Evolutionary conservation across 176 grass and related monocot species (phyloP).

Genomic region (Melocanna baccifera): DNA sequence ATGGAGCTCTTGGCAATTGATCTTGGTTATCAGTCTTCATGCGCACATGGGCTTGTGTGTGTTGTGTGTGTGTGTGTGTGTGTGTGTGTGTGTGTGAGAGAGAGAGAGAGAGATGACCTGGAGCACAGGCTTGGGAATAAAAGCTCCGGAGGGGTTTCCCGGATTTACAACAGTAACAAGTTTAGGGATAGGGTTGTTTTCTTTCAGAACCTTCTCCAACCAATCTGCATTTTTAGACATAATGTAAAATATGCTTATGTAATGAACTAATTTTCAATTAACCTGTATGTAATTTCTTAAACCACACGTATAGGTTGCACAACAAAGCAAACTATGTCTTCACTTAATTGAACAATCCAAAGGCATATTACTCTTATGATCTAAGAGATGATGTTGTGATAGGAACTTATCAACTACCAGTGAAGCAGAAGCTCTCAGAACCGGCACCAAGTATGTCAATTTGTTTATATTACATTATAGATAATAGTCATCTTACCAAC

Average conservation of each 20-base stretch:
- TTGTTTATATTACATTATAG: slow-evolving; percentile 7
- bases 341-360: neutral
- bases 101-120: slow-evolving; percentile 44
- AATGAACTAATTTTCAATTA: neutral
- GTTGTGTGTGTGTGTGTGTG: neutral
- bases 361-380: neutral
- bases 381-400: neutral
- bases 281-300: neutral
- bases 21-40: no score
- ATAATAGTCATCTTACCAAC: slow-evolving; percentile 47
- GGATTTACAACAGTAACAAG: slow-evolving; percentile 99
- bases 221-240: slow-evolving; percentile 61
- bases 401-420: slow-evolving; percentile 2
- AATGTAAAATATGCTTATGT: slow-evolving; percentile 24
- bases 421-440: neutral
- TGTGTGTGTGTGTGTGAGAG: neutral
- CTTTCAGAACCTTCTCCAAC: slow-evolving; percentile 70
- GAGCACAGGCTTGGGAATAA: slow-evolving; percentile 62
- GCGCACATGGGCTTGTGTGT: neutral
- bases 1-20: no score
- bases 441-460: neutral
- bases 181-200: slow-evolving; percentile 63
- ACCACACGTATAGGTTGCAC: neutral
- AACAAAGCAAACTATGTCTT: neutral
- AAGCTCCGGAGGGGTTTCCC: slow-evolving; percentile 86